phyloP scores from a whole-genome alignment of 2,329 filamentous ascomycete genomes.

The Domatiomyces globalis region DNA sequence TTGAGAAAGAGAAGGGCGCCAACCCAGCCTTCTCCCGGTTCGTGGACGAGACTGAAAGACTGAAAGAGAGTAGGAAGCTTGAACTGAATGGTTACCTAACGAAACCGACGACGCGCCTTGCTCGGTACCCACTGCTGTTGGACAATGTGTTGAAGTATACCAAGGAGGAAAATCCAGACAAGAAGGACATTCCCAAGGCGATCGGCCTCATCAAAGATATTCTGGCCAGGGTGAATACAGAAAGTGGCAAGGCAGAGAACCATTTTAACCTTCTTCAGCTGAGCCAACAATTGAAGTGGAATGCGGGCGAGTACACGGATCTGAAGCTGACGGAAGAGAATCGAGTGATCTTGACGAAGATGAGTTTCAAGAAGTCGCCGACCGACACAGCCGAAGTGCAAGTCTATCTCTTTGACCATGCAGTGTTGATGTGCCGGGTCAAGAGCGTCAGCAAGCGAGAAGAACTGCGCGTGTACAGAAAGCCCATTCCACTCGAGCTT shows the following conservation, averaged over 20 bases:
- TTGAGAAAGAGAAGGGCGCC: constrained; percentile 82
- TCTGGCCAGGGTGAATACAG: constrained; percentile 74
- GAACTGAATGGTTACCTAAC: constrained; percentile 96
- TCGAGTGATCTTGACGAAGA: constrained; percentile 87
- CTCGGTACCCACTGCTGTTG: constrained; percentile 79
- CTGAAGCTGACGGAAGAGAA: constrained; percentile 87
- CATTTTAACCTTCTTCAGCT: constrained; percentile 88
- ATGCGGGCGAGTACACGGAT: constrained; percentile 79
- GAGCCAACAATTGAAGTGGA: constrained; percentile 82
- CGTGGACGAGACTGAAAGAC: constrained; percentile 87
- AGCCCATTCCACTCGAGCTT: constrained; percentile 87
- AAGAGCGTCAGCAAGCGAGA: constrained; percentile 89
- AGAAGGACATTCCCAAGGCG: constrained; percentile 81
- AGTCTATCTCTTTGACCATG: constrained; percentile 92
- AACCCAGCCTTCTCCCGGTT: constrained; percentile 80
- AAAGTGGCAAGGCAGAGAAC: constrained; percentile 95
- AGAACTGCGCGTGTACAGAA: constrained; percentile 86
- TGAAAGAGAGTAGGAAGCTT: constrained; percentile 91
- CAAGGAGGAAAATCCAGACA: constrained; percentile 75
- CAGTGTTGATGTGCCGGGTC: constrained; percentile 75
- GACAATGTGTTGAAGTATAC: constrained; percentile 90
- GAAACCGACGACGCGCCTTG: constrained; percentile 89
- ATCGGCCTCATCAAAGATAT: constrained; percentile 76
- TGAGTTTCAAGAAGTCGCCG: constrained; percentile 79
- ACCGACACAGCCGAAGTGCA: constrained; percentile 82